These are phyloP conservation scores for Cubamyces lactineus DNA, from an alignment of 768 basidiomycete genomes.

Conservation along the genomic window DNA sequence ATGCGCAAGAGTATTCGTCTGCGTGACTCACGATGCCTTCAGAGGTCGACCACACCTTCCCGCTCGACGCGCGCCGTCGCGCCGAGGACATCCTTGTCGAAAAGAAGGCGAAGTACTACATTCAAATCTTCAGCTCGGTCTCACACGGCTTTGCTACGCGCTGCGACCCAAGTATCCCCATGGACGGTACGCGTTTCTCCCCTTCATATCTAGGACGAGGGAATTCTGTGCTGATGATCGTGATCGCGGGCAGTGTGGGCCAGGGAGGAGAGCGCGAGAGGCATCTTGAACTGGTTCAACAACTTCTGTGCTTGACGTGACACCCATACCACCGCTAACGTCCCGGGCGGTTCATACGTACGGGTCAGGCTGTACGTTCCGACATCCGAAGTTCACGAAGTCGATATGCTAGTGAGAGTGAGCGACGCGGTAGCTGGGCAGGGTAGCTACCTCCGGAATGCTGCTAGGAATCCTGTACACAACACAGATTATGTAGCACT, in stretches of 20 bases:
- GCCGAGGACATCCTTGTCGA: conserved; percentile 60
- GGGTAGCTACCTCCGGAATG: too few relatives aligned
- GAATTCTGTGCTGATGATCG: too few relatives aligned
- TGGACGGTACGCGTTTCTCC: not conserved
- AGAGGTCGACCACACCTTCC: conserved; percentile 60
- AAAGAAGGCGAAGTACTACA: conserved; percentile 55
- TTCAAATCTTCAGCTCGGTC: conserved; percentile 57
- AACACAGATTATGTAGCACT: too few relatives aligned
- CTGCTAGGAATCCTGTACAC: too few relatives aligned
- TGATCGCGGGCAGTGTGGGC: conserved; percentile 24
- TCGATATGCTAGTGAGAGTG: too few relatives aligned
- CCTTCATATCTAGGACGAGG: too few relatives aligned
- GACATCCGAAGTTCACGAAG: too few relatives aligned
- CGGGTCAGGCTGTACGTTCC: too few relatives aligned
- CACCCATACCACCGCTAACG: too few relatives aligned
- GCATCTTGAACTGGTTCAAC: conserved; percentile 27
- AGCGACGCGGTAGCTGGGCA: too few relatives aligned
- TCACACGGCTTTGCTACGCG: conserved; percentile 37
- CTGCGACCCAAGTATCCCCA: not conserved
- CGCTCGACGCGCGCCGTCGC: conserved; percentile 49
- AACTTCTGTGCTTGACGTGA: conserved; percentile 1
- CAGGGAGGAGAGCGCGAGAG: conserved; percentile 26
- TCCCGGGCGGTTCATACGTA: too few relatives aligned
- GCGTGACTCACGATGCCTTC: not conserved
- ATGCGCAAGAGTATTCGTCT: not conserved